phyloP scores from a whole-genome alignment of 495 filamentous ascomycete genomes.

The Neurospora sp. region DNA sequence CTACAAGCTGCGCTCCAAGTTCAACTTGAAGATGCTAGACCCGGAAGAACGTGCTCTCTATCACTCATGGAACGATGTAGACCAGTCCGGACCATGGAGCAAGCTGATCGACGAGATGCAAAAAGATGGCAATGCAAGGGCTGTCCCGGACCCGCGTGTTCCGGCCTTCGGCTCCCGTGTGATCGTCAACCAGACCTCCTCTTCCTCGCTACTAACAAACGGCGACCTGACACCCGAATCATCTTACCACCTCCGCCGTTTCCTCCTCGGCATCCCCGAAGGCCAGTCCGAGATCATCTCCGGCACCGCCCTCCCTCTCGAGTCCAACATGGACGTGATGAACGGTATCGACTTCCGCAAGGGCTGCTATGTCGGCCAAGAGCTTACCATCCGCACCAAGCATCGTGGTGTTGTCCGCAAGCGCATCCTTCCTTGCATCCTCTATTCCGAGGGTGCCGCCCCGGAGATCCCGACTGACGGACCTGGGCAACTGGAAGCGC shows the following conservation, averaged over 20 bases:
- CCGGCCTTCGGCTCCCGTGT: constrained; percentile 55
- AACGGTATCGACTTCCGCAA: constrained; percentile 83
- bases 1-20: constrained; percentile 75
- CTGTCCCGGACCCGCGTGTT: constrained; percentile 51
- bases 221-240: constrained; percentile 21
- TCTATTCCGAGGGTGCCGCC: constrained; percentile 43
- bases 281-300: constrained; percentile 44
- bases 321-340: constrained; percentile 70
- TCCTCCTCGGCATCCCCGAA: constrained; percentile 72
- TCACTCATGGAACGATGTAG: constrained; percentile 46
- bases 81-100: not conserved
- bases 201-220: constrained; percentile 8
- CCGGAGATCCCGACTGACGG: not conserved
- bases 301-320: constrained; percentile 16
- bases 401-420: constrained; percentile 91
- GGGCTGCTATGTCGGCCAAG: constrained; percentile 95
- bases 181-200: constrained; percentile 24
- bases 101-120: not conserved
- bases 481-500: constrained; percentile 8
- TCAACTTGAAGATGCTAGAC: constrained; percentile 54
- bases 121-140: not conserved
- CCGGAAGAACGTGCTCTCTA: constrained; percentile 54
- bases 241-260: constrained; percentile 59
- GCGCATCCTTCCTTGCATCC: constrained; percentile 69
- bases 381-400: constrained; percentile 87